Percentiles rank a stretch among this genome's conserved stretches.
phyloP scores from a whole-genome alignment of 1,284 basidiomycete species.

The Tilletiopsis washingtonensis region DNA sequence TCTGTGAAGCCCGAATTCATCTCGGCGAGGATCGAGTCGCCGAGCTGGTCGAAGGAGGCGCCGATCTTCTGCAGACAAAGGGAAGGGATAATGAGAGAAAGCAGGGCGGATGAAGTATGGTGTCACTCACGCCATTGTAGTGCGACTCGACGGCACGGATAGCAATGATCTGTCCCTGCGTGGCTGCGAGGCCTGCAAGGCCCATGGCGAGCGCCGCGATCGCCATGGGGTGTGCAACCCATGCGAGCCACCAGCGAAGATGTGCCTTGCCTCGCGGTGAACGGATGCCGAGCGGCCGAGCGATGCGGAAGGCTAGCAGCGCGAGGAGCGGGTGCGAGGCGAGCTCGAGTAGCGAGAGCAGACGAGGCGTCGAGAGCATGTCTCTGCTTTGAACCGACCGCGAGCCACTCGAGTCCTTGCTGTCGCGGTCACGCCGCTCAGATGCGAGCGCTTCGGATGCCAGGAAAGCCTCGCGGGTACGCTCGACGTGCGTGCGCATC shows the following conservation, averaged over 20 bases:
- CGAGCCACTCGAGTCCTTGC: neutral
- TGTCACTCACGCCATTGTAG: constrained; percentile 9
- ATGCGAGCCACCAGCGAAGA: constrained; percentile 71
- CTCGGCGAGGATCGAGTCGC: constrained; percentile 61
- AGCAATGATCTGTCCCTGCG: constrained; percentile 71
- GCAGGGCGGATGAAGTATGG: neutral
- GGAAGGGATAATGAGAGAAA: neutral
- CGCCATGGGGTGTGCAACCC: constrained; percentile 80
- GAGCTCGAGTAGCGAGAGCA: constrained; percentile 21
- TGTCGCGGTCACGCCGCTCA: neutral
- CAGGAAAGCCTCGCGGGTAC: constrained; percentile 15
- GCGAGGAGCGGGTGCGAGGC: constrained; percentile 27
- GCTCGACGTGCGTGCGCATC: constrained; percentile 15
- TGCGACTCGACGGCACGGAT: constrained; percentile 23
- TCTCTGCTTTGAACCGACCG: neutral
- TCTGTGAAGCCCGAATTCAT: constrained; percentile 73
- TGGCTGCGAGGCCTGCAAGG: constrained; percentile 76
- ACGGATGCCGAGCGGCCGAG: constrained; percentile 12
- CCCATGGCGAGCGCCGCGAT: constrained; percentile 83
- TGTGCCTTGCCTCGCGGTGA: constrained; percentile 8
- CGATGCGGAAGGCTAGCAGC: constrained; percentile 9
- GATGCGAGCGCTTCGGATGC: neutral
- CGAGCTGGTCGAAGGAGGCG: constrained; percentile 57
- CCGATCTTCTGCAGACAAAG: constrained; percentile 3
- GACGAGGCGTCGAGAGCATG: constrained; percentile 10